Evolutionary conservation across 164 flowering plant species (phyloP), one percentile per base, ranked within the genome.

Genomic region (Protea cynaroides): DNA sequence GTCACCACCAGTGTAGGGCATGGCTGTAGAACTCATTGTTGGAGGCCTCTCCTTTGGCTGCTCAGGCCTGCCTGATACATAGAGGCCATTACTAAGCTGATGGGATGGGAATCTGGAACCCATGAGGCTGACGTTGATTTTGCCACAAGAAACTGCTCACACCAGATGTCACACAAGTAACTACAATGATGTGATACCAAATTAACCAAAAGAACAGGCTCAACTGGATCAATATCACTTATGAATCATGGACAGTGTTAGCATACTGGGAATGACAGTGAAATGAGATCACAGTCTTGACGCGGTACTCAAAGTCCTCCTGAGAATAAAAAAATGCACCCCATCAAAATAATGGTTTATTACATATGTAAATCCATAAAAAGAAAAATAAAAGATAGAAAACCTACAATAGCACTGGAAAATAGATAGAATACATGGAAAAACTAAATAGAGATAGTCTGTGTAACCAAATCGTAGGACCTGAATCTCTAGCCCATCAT

Each of bases 1-100:
- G 73, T 94, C 99, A 58, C 99, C 99, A 52, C 99, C 99, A 23
- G 97, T 94, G 70, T 94, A 94, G 13, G 96, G 96, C 92, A 91
- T 82, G 58, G 99, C 93, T 0, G 75, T 76, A 43, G 97, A 88
- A 67, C 88, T 85, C 86, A 91, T 91, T 17, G 97, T 88, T 1
- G 90, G 88, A 53, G 86, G 66, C 77, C 82, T 88, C 72, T 94
- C 99, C 75, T 94, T 94, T 13, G 84, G 93, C 72, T 86, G 97
- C 75, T 91, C 97, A 25, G 96, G 96, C 64, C 97, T 80, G 61
- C 97, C 97, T 25, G 97, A 91, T 17, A 91, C 97, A 62, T 84
- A 91, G 1, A 91, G 89, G 69, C 97, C 97, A 80, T 80, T 91
- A 77, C 96, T 87, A 72, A 91, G 85, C 78, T 91, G 86, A 77